A percentile compares a stretch with the other conserved stretches of the same genome.
phyloP scores from a whole-genome alignment of 1,139 yeast species.

The Lodderomyces elongisporus region DNA sequence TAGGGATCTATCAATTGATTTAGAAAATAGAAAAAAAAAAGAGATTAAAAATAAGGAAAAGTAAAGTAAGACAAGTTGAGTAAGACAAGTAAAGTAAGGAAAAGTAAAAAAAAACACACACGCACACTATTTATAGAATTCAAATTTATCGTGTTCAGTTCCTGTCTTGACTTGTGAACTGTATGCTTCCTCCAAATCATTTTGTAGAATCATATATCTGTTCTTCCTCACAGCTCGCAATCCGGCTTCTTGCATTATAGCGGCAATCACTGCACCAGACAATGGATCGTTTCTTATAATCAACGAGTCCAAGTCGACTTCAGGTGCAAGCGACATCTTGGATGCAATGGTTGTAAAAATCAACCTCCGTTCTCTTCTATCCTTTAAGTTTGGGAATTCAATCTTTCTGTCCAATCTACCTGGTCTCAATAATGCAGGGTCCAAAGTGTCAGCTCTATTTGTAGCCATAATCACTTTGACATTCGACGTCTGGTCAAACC shows the following conservation, averaged over 20 bases:
- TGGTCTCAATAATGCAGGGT: slow-evolving; percentile 95
- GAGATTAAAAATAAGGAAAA: no score
- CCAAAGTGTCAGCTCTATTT: slow-evolving; percentile 94
- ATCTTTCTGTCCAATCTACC: slow-evolving; percentile 98
- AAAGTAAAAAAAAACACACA: slow-evolving; percentile 10
- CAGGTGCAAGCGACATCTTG: slow-evolving; percentile 97
- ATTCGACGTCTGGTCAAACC: slow-evolving; percentile 91
- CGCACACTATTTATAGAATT: slow-evolving; percentile 71
- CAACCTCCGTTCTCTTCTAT: slow-evolving; percentile 94
- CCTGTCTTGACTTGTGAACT: slow-evolving; percentile 95
- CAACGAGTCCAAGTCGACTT: slow-evolving; percentile 90
- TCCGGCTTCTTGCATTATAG: slow-evolving; percentile 99
- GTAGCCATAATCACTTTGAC: slow-evolving; percentile 99
- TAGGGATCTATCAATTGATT: slow-evolving; percentile 45
- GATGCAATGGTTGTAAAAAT: slow-evolving; percentile 96
- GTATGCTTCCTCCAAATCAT: slow-evolving; percentile 96
- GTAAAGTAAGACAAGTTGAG: neutral
- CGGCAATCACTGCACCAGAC: slow-evolving; percentile 97
- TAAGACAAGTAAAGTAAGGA: no score
- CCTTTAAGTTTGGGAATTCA: slow-evolving; percentile 92
- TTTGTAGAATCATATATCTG: slow-evolving; percentile 91
- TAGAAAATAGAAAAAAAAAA: slow-evolving; percentile 6
- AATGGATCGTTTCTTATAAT: slow-evolving; percentile 94
- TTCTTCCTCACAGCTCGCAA: slow-evolving; percentile 96
- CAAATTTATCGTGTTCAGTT: slow-evolving; percentile 93